These are phyloP conservation scores for Pichia sp. DNA, from an alignment of 1,139 yeast genomes.

Conservation along the genomic window DNA sequence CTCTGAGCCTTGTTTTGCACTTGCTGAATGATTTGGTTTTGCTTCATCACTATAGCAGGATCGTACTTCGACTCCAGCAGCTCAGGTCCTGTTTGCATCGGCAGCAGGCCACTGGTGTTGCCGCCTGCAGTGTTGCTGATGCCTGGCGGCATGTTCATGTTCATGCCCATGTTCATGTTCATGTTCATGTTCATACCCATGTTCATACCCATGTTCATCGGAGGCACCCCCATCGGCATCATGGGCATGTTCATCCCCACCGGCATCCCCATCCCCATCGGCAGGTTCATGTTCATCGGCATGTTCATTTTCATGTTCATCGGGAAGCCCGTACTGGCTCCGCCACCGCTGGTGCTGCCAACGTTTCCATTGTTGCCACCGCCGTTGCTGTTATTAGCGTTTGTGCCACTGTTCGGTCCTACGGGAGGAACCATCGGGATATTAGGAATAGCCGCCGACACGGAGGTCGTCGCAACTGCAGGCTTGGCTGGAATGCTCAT, in stretches of 20 bases:
- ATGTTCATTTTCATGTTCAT: conserved; percentile 8
- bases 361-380: not conserved
- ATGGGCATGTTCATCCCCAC: conserved; percentile 1
- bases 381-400: not conserved
- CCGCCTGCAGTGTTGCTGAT: not conserved
- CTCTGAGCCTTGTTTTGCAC: conserved; percentile 12
- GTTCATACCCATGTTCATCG: not conserved
- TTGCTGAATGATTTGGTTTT: conserved; percentile 17
- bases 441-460: not conserved
- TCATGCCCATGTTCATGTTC: not conserved
- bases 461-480: not conserved
- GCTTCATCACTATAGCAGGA: conserved; percentile 16
- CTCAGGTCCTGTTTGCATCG: not conserved
- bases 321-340: not conserved
- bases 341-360: not conserved
- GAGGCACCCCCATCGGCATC: not conserved
- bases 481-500: conserved; percentile 11
- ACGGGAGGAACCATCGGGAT: conserved; percentile 2
- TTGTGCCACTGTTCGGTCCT: not conserved
- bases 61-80: conserved; percentile 7
- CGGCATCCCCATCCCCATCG: not conserved
- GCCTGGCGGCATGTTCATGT: not conserved
- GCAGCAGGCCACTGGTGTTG: not conserved
- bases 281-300: conserved; percentile 7
- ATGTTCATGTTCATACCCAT: too few species aligned